Percentiles rank a stretch among this genome's conserved stretches.
These are phyloP conservation scores for Dovyalis caffra DNA, from an alignment of 345 rosid genomes.

Conservation along the genomic window DNA sequence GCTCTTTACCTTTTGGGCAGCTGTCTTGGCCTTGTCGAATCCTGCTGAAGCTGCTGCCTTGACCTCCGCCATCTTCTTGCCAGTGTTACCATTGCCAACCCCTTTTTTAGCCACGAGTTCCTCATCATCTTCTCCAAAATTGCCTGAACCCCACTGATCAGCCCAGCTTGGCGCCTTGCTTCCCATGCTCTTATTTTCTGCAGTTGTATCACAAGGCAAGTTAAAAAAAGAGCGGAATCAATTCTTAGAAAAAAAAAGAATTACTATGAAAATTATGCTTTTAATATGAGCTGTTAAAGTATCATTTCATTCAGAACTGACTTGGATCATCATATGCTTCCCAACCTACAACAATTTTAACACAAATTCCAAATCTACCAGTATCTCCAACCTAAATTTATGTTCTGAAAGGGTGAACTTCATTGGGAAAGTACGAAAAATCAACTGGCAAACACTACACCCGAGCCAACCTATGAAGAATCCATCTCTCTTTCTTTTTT, in stretches of 20 bases:
- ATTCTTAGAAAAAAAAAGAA: neutral
- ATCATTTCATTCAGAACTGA: no score
- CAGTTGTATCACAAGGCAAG: neutral
- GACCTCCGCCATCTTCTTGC: constrained; percentile 20
- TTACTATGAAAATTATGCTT: no score
- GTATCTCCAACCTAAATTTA: neutral
- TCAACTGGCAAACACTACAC: no score
- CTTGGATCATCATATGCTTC: no score
- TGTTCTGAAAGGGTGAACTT: neutral
- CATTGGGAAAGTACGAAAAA: no score
- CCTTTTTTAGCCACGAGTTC: neutral
- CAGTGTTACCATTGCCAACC: neutral
- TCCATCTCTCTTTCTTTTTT: neutral
- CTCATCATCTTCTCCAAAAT: constrained; percentile 10
- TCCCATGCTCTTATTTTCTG: constrained; percentile 10
- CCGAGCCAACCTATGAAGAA: no score
- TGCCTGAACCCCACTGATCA: constrained; percentile 20
- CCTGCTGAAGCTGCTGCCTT: constrained; percentile 26
- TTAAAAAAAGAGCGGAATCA: neutral
- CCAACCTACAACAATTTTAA: no score
- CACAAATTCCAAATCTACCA: neutral
- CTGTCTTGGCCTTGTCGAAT: constrained; percentile 21
- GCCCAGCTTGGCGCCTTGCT: constrained; percentile 23
- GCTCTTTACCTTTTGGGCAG: constrained; percentile 23
- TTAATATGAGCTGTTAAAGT: no score